Conservation (phyloP, 164 flowering plant genomes). For the Stephania japonica region DNA sequence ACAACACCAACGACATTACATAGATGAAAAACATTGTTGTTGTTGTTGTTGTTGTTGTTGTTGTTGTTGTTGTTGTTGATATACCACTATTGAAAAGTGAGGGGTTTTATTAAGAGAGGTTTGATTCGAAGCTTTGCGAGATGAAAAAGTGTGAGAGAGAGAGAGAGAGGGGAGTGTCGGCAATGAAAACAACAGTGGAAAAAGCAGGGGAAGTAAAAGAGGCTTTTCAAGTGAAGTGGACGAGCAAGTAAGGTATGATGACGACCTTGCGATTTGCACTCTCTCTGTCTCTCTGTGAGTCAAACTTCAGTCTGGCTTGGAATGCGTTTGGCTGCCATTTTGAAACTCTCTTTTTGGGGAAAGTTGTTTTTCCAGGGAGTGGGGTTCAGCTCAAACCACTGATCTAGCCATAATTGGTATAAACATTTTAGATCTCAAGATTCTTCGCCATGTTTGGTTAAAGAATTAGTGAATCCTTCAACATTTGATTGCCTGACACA, state of each 20-base stretch:
- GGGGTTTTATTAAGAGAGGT: neutral
- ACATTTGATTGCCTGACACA: too few relatives aligned
- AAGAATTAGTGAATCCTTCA: too few relatives aligned
- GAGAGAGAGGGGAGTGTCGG: constrained; percentile 24
- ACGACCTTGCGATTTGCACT: neutral
- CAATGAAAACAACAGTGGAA: constrained; percentile 13
- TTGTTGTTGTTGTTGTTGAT: neutral
- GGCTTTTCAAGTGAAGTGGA: neutral
- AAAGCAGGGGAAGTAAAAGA: neutral
- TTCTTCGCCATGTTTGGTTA: too few relatives aligned
- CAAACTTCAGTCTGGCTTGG: neutral
- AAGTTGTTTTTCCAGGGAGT: too few relatives aligned
- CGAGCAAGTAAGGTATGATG: neutral
- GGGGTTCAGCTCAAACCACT: too few relatives aligned
- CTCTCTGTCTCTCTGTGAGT: neutral
- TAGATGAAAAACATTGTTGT: too few relatives aligned
- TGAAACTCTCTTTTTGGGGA: too few relatives aligned
- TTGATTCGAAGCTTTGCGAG: constrained; percentile 35
- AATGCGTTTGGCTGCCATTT: too few relatives aligned
- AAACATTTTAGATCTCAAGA: too few relatives aligned
- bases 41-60: too few relatives aligned
- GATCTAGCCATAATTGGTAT: too few relatives aligned
- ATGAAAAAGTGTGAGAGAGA: neutral
- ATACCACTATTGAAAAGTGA: neutral
- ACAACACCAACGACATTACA: constrained; percentile 1